phyloP scores from a whole-genome alignment of 2,329 filamentous ascomycete species.

The Fusarium sublunatum region DNA sequence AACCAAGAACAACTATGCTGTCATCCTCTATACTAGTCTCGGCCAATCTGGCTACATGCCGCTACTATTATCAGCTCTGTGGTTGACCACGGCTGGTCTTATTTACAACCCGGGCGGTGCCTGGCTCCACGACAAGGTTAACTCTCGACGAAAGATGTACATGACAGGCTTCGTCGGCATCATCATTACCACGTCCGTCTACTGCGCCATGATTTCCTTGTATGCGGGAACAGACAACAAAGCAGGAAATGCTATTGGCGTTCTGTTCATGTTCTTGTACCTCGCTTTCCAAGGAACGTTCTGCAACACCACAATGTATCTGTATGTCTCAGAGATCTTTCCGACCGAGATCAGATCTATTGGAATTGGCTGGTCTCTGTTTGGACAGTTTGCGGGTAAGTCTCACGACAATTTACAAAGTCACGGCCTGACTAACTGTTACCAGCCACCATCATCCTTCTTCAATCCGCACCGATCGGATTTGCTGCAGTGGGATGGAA shows the following conservation, averaged over 20 bases:
- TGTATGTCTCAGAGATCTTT: conserved; percentile 54
- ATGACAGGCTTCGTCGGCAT: conserved; percentile 56
- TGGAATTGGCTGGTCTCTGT: conserved; percentile 63
- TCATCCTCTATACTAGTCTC: conserved; percentile 54
- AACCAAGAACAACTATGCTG: conserved; percentile 56
- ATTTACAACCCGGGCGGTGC: conserved; percentile 61
- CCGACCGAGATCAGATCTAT: conserved; percentile 62
- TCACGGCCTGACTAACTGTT: fast-evolving
- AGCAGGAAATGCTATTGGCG: conserved; percentile 54
- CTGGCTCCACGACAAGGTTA: conserved; percentile 60
- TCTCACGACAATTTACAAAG: fast-evolving
- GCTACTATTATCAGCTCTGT: conserved; percentile 53
- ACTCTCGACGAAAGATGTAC: conserved; percentile 59
- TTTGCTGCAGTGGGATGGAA: conserved; percentile 61
- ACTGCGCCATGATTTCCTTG: conserved; percentile 53
- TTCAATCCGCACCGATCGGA: conserved; percentile 54
- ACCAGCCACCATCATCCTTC: conserved; percentile 56
- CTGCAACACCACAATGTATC: conserved; percentile 56
- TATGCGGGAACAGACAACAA: conserved; percentile 52
- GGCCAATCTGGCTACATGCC: conserved; percentile 56
- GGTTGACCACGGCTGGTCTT: conserved; percentile 60
- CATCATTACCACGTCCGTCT: conserved; percentile 50
- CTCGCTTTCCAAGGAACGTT: conserved; percentile 61
- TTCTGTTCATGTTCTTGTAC: conserved; percentile 60
- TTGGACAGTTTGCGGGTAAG: conserved; percentile 59